Evolutionary conservation across 1,284 basidiomycete genomes (phyloP).

Genomic region (Papiliotrema flavescens): DNA sequence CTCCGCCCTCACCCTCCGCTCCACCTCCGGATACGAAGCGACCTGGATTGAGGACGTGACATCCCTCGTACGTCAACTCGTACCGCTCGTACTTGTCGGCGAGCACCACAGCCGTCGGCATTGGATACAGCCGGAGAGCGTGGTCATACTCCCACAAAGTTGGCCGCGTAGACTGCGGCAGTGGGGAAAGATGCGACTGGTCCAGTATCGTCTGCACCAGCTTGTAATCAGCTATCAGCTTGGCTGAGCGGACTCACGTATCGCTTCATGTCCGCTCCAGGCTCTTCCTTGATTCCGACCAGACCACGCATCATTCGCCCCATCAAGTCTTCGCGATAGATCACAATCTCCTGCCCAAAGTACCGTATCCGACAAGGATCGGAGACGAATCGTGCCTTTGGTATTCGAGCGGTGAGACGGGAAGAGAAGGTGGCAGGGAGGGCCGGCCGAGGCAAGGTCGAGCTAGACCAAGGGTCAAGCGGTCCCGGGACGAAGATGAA

Average conservation of each 20-base stretch:
- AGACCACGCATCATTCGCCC: slow-evolving; percentile 88
- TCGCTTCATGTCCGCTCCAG: slow-evolving; percentile 71
- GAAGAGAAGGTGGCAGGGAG: slow-evolving; percentile 70
- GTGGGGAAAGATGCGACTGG: slow-evolving; percentile 83
- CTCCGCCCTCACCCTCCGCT: slow-evolving; percentile 26
- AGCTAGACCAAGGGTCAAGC: slow-evolving; percentile 73
- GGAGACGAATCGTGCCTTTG: slow-evolving; percentile 74
- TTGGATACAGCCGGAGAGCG: slow-evolving; percentile 84
- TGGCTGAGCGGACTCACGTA: slow-evolving; percentile 58
- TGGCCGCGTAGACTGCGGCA: slow-evolving; percentile 79
- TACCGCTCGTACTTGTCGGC: slow-evolving; percentile 97
- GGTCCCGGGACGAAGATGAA: slow-evolving; percentile 95
- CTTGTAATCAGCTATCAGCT: slow-evolving; percentile 49
- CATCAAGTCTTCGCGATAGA: slow-evolving; percentile 93
- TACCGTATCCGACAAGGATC: slow-evolving; percentile 96
- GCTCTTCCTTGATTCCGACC: slow-evolving; percentile 75
- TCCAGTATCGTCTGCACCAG: slow-evolving; percentile 90
- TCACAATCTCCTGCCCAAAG: slow-evolving; percentile 91
- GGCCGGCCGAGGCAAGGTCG: slow-evolving; percentile 72
- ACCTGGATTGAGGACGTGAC: slow-evolving; percentile 98
- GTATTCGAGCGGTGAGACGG: slow-evolving; percentile 66
- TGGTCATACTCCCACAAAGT: slow-evolving; percentile 90
- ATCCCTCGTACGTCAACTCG: slow-evolving; percentile 95
- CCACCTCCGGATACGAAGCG: slow-evolving; percentile 67
- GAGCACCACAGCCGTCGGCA: slow-evolving; percentile 89